phyloP scores from a whole-genome alignment of 2,329 filamentous ascomycete species.

The Botrytis cinerea region DNA sequence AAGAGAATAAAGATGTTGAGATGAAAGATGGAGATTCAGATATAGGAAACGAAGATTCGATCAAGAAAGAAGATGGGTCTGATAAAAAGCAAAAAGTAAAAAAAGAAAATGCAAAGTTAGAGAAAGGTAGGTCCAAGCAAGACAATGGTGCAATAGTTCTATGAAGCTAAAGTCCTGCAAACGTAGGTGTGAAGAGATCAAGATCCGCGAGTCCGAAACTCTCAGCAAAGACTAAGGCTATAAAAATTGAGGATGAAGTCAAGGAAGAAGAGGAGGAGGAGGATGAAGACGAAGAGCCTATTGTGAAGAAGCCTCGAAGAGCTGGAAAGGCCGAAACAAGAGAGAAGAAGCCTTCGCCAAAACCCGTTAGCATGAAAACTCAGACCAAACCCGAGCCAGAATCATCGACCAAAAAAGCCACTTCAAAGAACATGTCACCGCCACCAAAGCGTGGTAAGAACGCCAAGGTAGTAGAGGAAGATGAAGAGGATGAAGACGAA shows the following conservation, averaged over 20 bases:
- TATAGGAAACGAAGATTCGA: conserved; percentile 12
- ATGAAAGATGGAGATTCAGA: conserved; percentile 38
- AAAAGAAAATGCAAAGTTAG: conserved; percentile 23
- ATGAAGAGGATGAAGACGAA: conserved; percentile 41
- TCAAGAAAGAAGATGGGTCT: conserved; percentile 30
- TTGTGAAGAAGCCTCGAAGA: conserved; percentile 47
- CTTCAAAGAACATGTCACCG: conserved; percentile 28
- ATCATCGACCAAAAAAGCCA: conserved; percentile 25
- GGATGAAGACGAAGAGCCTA: conserved; percentile 39
- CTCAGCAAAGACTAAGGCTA: conserved; percentile 30
- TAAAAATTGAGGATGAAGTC: conserved; percentile 37
- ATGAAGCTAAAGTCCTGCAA: conserved; percentile 25
- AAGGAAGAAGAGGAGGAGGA: conserved; percentile 52
- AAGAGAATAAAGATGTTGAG: conserved; percentile 36
- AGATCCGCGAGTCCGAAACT: conserved; percentile 32
- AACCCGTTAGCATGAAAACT: conserved; percentile 27
- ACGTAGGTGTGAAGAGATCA: conserved; percentile 33
- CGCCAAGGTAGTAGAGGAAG: conserved; percentile 27
- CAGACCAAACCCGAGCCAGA: conserved; percentile 28
- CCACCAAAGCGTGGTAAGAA: conserved; percentile 28
- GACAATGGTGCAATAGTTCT: neutral
- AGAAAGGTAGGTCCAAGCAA: neutral
- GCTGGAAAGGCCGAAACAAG: conserved; percentile 50
- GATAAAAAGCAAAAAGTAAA: neutral
- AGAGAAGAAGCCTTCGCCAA: conserved; percentile 35